phyloP scores from a whole-genome alignment of 192 early-diverging fungal species.

The Umbelopsis sp. region DNA sequence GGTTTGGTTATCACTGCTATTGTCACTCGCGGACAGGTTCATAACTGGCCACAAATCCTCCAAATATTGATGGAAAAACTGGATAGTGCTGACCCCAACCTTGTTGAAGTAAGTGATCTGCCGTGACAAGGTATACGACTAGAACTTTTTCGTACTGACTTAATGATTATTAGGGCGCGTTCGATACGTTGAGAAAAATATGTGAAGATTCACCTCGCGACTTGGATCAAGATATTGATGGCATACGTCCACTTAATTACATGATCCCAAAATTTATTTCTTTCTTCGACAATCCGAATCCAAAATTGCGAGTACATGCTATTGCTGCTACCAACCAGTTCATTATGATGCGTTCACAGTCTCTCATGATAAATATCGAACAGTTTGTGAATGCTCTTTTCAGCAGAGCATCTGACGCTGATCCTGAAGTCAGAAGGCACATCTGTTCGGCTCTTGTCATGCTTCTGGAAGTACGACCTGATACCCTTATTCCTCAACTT shows the following conservation, averaged over 20 bases:
- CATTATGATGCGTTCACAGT: slow-evolving; percentile 74
- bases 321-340: slow-evolving; percentile 88
- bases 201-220: slow-evolving; percentile 92
- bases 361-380: slow-evolving; percentile 68
- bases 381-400: slow-evolving; percentile 80
- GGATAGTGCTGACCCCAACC: slow-evolving; percentile 64
- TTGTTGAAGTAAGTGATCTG: slow-evolving; percentile 71
- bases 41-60: slow-evolving; percentile 85
- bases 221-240: slow-evolving; percentile 74
- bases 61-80: slow-evolving; percentile 76
- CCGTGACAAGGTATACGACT: slow-evolving; percentile 5
- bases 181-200: slow-evolving; percentile 89
- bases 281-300: slow-evolving; percentile 77
- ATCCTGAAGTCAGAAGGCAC: slow-evolving; percentile 81
- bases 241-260: slow-evolving; percentile 74
- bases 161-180: slow-evolving; percentile 60
- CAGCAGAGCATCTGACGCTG: slow-evolving; percentile 80
- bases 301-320: slow-evolving; percentile 77
- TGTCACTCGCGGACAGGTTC: slow-evolving; percentile 64
- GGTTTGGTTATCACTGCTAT: slow-evolving; percentile 91
- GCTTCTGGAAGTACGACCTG: slow-evolving; percentile 83
- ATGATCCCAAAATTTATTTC: slow-evolving; percentile 91
- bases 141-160: background rate
- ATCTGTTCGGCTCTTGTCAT: slow-evolving; percentile 95
- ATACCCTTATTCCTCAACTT: slow-evolving; percentile 86